Evolutionary conservation across 768 basidiomycete genomes (phyloP).

Genomic region (Pleurotus tuoliensis): DNA sequence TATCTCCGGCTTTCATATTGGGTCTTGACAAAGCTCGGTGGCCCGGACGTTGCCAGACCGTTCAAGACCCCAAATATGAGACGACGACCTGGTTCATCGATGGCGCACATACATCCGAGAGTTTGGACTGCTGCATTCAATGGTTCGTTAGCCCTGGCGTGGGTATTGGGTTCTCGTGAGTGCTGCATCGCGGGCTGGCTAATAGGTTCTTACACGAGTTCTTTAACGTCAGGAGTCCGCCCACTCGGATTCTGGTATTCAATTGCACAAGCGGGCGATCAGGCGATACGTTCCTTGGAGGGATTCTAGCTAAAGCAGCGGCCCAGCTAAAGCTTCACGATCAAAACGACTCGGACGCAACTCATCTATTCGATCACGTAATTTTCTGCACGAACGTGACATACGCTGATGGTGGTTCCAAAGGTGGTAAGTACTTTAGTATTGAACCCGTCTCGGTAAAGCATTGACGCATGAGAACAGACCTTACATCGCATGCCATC

Average conservation of each 20-base stretch:
- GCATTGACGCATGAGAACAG: constrained; percentile 32
- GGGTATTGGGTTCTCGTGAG: constrained; percentile 20
- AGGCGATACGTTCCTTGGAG: constrained; percentile 63
- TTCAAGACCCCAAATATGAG: constrained; percentile 52
- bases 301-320: constrained; percentile 50
- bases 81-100: constrained; percentile 84
- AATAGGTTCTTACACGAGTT: background rate
- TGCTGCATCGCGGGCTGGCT: background rate
- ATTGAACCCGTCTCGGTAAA: too few relatives aligned
- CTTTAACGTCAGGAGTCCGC: constrained; percentile 17
- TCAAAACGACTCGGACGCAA: constrained; percentile 28
- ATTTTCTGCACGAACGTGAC: constrained; percentile 98
- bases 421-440: constrained; percentile 60
- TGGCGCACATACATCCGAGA: constrained; percentile 94
- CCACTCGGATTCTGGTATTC: constrained; percentile 73
- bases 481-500: constrained; percentile 71
- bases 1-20: constrained; percentile 51
- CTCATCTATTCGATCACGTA: constrained; percentile 72
- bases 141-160: constrained; percentile 77
- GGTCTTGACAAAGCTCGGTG: constrained; percentile 74
- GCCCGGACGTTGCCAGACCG: constrained; percentile 93
- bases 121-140: constrained; percentile 77
- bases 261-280: constrained; percentile 94
- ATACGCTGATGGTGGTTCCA: constrained; percentile 83
- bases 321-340: constrained; percentile 40